Evolutionary conservation across 1,284 basidiomycete genomes (phyloP), one percentile per base, ranked within the genome.

Genomic region (Lentinula novae-zelandiae): DNA sequence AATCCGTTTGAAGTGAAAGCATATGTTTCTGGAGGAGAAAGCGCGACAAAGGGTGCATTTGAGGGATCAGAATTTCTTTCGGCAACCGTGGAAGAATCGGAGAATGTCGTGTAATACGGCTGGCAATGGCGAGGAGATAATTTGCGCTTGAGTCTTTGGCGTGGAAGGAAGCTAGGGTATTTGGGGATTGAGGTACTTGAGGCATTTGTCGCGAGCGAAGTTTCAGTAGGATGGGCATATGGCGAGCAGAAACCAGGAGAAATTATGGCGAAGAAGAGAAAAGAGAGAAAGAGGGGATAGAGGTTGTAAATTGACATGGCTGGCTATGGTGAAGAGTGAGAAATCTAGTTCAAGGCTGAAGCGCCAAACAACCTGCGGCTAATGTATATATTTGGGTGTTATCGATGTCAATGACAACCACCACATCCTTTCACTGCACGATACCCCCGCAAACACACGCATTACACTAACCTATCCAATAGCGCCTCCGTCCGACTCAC

Each of bases 1-100:
- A 80, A 64, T 2, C 75, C 75, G 48, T 67, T 63, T 0, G 64
- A 53, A 20, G 56, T 39, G 1, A 61, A 66, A 17, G 65, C 58
- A 60, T 75, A 78, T 1, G 76, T 75, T 5, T 66, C 67, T 33
- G 63, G 39, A 1, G 73, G 72, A 53, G 74, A 75, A 20, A 76
- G 66, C 5, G 71, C 69, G 5, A 71, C 61, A 61, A 79, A 78
- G 5, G 68, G 67, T 6, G 68, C 61, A 7, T 44, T n/a, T 10
- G 65, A 62, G 1, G 60, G 58, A 40, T 62, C 53, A 4, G 55
- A 7, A 42, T 61, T 50, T 7, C 48, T 48, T 38, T 42, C 42
- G 27, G 67, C 62, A 34, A 71, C 60, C n/a, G 64, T 61, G 15
- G 65, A 63, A n/a, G 60, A 40, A 10, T 64, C 42, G 36, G 66